These are phyloP conservation scores for Curvularia spicifera DNA, from an alignment of 2,329 filamentous ascomycete genomes.

Conservation along the genomic window DNA sequence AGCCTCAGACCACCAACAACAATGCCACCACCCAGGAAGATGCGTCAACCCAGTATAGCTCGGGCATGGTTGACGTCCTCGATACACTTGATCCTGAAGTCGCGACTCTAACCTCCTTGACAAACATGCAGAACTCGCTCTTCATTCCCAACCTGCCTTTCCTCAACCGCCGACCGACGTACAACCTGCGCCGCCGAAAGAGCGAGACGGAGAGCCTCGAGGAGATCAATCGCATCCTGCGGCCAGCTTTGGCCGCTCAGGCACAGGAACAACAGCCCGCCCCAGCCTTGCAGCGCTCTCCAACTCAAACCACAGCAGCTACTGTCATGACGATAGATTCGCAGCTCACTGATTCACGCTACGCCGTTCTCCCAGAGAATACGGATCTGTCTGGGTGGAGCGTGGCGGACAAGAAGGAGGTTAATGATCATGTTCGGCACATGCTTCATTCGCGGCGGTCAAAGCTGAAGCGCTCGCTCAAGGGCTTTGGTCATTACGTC, in stretches of 20 bases:
- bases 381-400: slow-evolving; percentile 76
- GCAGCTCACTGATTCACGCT: slow-evolving; percentile 71
- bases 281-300: slow-evolving; percentile 34
- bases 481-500: slow-evolving; percentile 81
- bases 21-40: slow-evolving; percentile 8
- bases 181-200: slow-evolving; percentile 67
- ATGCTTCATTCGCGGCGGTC: slow-evolving; percentile 83
- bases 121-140: slow-evolving; percentile 88
- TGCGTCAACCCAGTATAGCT: slow-evolving; percentile 59
- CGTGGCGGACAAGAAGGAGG: slow-evolving; percentile 72
- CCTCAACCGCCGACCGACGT: slow-evolving; percentile 79
- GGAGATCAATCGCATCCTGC: slow-evolving; percentile 39
- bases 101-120: slow-evolving; percentile 80
- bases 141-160: slow-evolving; percentile 84
- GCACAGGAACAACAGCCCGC: slow-evolving; percentile 29
- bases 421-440: slow-evolving; percentile 87
- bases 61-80: slow-evolving; percentile 69
- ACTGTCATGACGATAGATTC: slow-evolving; percentile 68
- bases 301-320: slow-evolving; percentile 38
- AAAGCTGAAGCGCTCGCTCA: slow-evolving; percentile 78
- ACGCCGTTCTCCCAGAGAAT: slow-evolving; percentile 80
- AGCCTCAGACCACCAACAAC: slow-evolving; percentile 5
- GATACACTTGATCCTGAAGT: slow-evolving; percentile 82
- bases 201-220: slow-evolving; percentile 45
- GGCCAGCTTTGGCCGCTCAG: slow-evolving; percentile 28